These are phyloP conservation scores for Carex littledalei DNA, from an alignment of 176 grass and related monocot genomes.

Conservation along the genomic window DNA sequence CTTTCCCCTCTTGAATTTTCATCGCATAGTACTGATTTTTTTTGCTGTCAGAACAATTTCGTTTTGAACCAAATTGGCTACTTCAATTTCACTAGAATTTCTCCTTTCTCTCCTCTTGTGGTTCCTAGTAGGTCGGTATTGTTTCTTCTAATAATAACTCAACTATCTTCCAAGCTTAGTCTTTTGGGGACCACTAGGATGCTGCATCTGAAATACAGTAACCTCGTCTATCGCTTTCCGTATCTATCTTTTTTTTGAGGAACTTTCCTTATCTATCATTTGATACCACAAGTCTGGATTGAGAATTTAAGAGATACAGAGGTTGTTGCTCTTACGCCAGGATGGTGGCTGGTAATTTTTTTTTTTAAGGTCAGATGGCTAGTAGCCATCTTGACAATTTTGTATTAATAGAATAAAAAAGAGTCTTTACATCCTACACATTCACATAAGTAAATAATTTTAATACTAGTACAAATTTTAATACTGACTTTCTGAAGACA, in stretches of 20 bases:
- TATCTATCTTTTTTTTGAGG: background rate
- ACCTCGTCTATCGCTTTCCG: background rate
- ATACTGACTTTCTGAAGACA: too few relatives aligned
- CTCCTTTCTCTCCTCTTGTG: background rate
- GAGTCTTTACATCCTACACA: too few relatives aligned
- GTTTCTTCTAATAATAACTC: background rate
- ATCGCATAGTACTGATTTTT: background rate
- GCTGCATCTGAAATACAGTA: background rate
- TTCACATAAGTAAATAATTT: too few relatives aligned
- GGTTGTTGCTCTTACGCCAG: conserved; percentile 15
- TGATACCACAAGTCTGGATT: background rate
- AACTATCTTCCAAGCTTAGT: conserved; percentile 16
- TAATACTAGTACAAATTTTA: too few relatives aligned
- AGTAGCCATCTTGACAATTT: too few relatives aligned
- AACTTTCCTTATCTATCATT: background rate
- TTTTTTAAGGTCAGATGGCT: too few relatives aligned
- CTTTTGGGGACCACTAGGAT: background rate
- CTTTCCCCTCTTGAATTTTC: background rate
- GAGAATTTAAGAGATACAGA: background rate
- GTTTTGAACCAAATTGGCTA: background rate
- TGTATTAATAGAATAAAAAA: too few relatives aligned
- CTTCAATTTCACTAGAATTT: background rate
- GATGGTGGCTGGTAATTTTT: background rate
- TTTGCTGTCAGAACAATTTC: background rate
- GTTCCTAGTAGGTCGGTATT: background rate